Base-by-base conservation (phyloP, 768 basidiomycete genomes). In the Serpula lacrymans region DNA sequence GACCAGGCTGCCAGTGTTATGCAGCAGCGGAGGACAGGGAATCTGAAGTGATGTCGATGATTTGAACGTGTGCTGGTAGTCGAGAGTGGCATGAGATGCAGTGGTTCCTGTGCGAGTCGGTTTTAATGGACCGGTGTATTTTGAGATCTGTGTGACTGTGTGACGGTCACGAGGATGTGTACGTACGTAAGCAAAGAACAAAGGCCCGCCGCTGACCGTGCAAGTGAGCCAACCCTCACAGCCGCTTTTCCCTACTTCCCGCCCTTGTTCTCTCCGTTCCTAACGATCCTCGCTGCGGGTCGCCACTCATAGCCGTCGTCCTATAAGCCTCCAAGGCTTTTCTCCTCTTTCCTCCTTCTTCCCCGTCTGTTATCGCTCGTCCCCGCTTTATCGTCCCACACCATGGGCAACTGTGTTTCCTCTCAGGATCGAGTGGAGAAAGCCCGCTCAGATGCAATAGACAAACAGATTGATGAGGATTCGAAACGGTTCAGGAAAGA, bases 381-480 rank as follows among this genome's bases (percentile, higher is more conserved):
- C 30, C 32, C 16, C 25, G 21, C n/a, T 38, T 22, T 34, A 2
- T 2, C 30, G 20, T 5, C 30, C 25, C 4, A 37, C 48, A 17
- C 50, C 37, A 85, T 86, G 84, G 84, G 84, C 45, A 82, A 79
- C 59, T 85, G 83, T 58, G 67, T 82, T 30, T 84, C 80, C 6
- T 66, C 70, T 41, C 60, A 63, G 39, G 80, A 82, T 63, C 72
- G 70, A 36, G 73, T 70, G 22, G 80, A 74, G 48, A 79, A 75
- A 58, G 72, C 75, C 34, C 71, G 70, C 57, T 85, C 82, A 13
- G 82, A 84, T 59, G 68, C 70, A 54, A 93, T 93, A 52, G 90
- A 93, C 72, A 78, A 75, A 48, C 75, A 80, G 63, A 77, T 93
- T 39, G 89, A 93, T 57, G 90, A 93, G 65, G 93, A 94, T 60